Evolutionary conservation across 1,284 basidiomycete genomes (phyloP), one percentile per base, ranked within the genome.

Genomic region (Moesziomyces antarcticus): DNA sequence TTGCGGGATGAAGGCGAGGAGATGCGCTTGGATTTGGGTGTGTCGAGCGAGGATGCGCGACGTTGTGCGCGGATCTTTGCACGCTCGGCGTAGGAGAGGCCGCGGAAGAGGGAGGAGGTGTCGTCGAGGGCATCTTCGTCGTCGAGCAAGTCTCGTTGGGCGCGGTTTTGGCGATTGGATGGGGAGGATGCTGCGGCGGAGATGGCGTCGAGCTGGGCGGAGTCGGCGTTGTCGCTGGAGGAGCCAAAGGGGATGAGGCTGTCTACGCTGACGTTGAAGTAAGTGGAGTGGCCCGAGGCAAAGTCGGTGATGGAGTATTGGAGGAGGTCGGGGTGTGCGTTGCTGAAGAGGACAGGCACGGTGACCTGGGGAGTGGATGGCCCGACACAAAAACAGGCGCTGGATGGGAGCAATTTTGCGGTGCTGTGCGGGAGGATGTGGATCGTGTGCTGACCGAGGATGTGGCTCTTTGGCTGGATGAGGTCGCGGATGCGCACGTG

Each of bases 361-460:
- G 92, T 87, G 47, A 91, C 87, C 43, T 86, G 86, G 10, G 86
- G 85, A 6, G 89, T 86, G 3, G 88, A 83, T 0, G 89, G 63
- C 9, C 76, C 86, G 18, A 94, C 85, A 77, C 93, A 95, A 84
- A 90, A 92, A 16, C 81, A 83, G 13, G 68, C 58, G 14, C 73
- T 65, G 14, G 68, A 55, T 2, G 92, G 91, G 70, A 93, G 93
- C 20, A 95, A 86, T 46, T 90, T 89, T 16, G 92, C 93, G 1
- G 93, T 94, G 80, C 92, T 86, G 53, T 64, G 65, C 9, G 93
- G 93, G 3, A 93, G 93, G 88, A 94, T 92, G 75, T 91, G 91
- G 54, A 95, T 90, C 2, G 93, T 94, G 81, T 94, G 92, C 84
- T 93, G 91, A 22, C 93, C 93, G 37, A 91, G 88, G n/a, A 95